Evolutionary conservation across 2,329 filamentous ascomycete species (phyloP).

Genomic region (Talaromyces islandicus): DNA sequence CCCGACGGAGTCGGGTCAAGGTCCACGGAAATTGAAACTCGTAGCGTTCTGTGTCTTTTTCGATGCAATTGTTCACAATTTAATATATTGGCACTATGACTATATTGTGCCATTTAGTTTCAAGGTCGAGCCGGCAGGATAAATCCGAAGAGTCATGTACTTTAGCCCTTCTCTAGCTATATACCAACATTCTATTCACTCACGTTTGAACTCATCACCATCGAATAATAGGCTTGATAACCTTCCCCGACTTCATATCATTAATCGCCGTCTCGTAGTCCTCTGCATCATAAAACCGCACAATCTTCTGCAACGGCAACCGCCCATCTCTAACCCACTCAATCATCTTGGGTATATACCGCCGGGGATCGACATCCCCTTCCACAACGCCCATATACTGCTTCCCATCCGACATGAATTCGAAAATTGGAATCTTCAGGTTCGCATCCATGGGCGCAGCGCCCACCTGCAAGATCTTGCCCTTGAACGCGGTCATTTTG

Average conservation of each 20-base stretch:
- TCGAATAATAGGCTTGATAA: conserved; percentile 22
- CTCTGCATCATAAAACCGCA: conserved; percentile 35
- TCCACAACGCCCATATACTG: conserved; percentile 45
- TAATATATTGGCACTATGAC: too few species aligned
- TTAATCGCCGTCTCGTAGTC: conserved; percentile 30
- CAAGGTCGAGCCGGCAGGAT: too few species aligned
- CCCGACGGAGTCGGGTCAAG: background rate
- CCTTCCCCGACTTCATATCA: conserved; percentile 21
- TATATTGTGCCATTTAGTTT: too few species aligned
- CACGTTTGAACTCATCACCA: too few species aligned
- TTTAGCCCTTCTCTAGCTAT: too few species aligned
- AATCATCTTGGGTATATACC: conserved; percentile 20
- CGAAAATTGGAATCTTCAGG: conserved; percentile 39
- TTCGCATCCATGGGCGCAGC: conserved; percentile 39
- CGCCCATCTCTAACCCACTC: background rate
- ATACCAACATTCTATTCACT: too few species aligned
- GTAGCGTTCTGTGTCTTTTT: background rate
- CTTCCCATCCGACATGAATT: conserved; percentile 44
- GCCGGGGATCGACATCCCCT: conserved; percentile 29
- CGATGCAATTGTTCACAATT: background rate
- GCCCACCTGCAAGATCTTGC: conserved; percentile 48
- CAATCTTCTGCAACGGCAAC: background rate
- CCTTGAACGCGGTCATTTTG: conserved; percentile 39
- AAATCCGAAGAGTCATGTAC: too few species aligned
- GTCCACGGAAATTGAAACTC: background rate